Evolutionary conservation across 352 stramenopile species (phyloP).

Genomic region (Phytophthora constricta): DNA sequence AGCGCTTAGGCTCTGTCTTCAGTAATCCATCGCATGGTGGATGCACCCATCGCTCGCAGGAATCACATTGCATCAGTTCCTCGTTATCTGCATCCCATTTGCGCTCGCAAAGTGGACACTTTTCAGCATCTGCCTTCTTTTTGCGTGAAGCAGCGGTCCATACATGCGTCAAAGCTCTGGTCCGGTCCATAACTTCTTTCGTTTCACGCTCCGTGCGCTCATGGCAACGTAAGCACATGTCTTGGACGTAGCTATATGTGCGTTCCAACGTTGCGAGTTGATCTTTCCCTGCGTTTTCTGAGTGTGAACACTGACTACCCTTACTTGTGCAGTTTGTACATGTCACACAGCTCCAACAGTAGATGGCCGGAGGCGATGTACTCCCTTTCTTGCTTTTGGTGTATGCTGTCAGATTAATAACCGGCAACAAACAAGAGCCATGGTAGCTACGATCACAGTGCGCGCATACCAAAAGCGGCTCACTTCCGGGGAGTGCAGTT

Average conservation of each 20-base stretch:
- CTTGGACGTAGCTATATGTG: slow-evolving; percentile 70
- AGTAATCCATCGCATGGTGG: slow-evolving; percentile 75
- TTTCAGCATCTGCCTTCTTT: slow-evolving; percentile 69
- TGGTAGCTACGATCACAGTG: slow-evolving; percentile 68
- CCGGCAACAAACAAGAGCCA: slow-evolving; percentile 54
- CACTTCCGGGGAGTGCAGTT: slow-evolving; percentile 10
- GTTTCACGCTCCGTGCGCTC: slow-evolving; percentile 58
- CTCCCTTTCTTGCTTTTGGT: slow-evolving; percentile 17
- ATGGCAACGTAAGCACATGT: slow-evolving; percentile 68
- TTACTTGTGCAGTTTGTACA: slow-evolving; percentile 58
- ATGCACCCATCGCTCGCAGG: slow-evolving; percentile 86
- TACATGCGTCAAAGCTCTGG: slow-evolving; percentile 59
- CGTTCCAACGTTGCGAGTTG: slow-evolving; percentile 39
- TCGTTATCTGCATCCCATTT: slow-evolving; percentile 80
- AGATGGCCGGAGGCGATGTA: slow-evolving; percentile 40
- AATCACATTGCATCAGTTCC: slow-evolving; percentile 89
- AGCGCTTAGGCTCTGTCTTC: slow-evolving; percentile 60
- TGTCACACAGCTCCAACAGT: slow-evolving; percentile 69
- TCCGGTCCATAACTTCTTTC: slow-evolving; percentile 55
- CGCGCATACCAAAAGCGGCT: slow-evolving; percentile 46
- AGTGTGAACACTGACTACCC: slow-evolving; percentile 14
- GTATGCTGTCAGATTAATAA: slow-evolving; percentile 31
- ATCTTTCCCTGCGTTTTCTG: slow-evolving; percentile 28
- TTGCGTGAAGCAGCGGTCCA: slow-evolving; percentile 60
- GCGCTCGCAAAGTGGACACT: slow-evolving; percentile 76